Percentiles rank a stretch among this genome's conserved stretches.
Conservation (phyloP, 2,329 filamentous ascomycete genomes). For the Epicoccum nigrum region DNA sequence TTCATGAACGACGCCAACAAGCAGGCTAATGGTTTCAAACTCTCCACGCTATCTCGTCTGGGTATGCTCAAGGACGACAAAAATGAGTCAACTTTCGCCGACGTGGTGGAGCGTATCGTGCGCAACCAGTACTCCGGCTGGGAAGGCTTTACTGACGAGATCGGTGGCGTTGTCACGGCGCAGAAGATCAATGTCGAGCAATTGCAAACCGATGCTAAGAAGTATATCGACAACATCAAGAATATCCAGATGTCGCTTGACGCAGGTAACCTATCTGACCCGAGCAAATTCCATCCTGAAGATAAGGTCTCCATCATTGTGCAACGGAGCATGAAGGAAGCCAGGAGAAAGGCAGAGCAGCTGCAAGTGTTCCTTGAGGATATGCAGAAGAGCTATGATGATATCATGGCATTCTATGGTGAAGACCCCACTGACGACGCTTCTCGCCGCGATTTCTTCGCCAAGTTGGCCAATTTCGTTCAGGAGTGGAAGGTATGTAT, state of each 20-base stretch:
- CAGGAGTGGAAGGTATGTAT: slow-evolving; percentile 81
- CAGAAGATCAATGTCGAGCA: slow-evolving; percentile 97
- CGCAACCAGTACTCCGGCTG: slow-evolving; percentile 96
- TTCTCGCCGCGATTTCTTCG: slow-evolving; percentile 92
- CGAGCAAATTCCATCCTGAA: slow-evolving; percentile 97
- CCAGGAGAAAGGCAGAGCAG: slow-evolving; percentile 92
- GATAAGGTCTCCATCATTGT: slow-evolving; percentile 92
- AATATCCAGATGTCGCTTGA: slow-evolving; percentile 93
- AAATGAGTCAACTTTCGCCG: slow-evolving; percentile 94
- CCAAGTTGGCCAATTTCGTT: slow-evolving; percentile 89
- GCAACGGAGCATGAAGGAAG: slow-evolving; percentile 95
- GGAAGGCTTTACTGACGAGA: slow-evolving; percentile 87
- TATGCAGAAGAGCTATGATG: slow-evolving; percentile 88
- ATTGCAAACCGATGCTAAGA: slow-evolving; percentile 82
- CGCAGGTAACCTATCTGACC: slow-evolving; percentile 90
- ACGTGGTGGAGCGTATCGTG: slow-evolving; percentile 94
- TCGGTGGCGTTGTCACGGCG: slow-evolving; percentile 74
- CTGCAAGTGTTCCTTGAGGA: slow-evolving; percentile 92
- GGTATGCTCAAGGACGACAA: slow-evolving; percentile 99
- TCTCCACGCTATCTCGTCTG: slow-evolving; percentile 87
- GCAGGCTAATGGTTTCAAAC: slow-evolving; percentile 96
- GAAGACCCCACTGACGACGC: slow-evolving; percentile 93
- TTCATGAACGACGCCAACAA: slow-evolving; percentile 99
- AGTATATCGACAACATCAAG: slow-evolving; percentile 92
- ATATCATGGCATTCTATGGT: slow-evolving; percentile 96